Evolutionary conservation across 306 rosid genomes (phyloP).

Genomic region (Betula pendula): DNA sequence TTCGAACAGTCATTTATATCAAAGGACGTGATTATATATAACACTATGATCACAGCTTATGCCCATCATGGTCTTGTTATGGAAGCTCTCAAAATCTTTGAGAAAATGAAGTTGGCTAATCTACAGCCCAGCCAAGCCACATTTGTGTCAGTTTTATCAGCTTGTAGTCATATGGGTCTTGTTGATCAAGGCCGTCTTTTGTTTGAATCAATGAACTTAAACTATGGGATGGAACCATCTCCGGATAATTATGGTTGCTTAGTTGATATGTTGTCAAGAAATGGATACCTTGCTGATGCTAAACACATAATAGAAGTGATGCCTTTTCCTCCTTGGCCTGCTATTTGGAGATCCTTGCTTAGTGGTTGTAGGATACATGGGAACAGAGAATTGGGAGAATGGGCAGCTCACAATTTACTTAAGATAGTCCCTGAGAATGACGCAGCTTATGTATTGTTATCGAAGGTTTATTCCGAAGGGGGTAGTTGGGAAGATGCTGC

Average conservation of each 20-base stretch:
- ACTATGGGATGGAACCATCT: slow-evolving; percentile 41
- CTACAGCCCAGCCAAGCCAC: slow-evolving; percentile 55
- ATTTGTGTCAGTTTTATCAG: slow-evolving; percentile 51
- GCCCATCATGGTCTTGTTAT: slow-evolving; percentile 52
- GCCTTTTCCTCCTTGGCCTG: slow-evolving; percentile 67
- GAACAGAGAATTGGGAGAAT: slow-evolving; percentile 47
- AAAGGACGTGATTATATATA: slow-evolving; percentile 47
- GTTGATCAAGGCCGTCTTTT: slow-evolving; percentile 41
- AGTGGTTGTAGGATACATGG: slow-evolving; percentile 60
- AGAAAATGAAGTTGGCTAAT: slow-evolving; percentile 42
- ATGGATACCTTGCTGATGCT: slow-evolving; percentile 52
- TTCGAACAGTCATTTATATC: slow-evolving; percentile 32
- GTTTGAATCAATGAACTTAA: slow-evolving; percentile 36
- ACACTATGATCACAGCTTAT: slow-evolving; percentile 55
- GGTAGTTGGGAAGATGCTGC: slow-evolving; percentile 56
- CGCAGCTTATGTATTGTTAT: slow-evolving; percentile 41
- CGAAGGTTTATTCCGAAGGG: slow-evolving; percentile 51
- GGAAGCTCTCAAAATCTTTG: slow-evolving; percentile 43
- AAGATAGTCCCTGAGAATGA: slow-evolving; percentile 40
- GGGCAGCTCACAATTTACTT: slow-evolving; percentile 45
- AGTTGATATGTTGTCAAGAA: slow-evolving; percentile 56
- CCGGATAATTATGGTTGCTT: slow-evolving; percentile 49
- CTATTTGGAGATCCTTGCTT: slow-evolving; percentile 55
- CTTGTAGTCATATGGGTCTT: slow-evolving; percentile 54
- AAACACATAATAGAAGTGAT: slow-evolving; percentile 39